Conservation (phyloP, 495 filamentous ascomycete genomes). For the Penicillium egyptiacum region DNA sequence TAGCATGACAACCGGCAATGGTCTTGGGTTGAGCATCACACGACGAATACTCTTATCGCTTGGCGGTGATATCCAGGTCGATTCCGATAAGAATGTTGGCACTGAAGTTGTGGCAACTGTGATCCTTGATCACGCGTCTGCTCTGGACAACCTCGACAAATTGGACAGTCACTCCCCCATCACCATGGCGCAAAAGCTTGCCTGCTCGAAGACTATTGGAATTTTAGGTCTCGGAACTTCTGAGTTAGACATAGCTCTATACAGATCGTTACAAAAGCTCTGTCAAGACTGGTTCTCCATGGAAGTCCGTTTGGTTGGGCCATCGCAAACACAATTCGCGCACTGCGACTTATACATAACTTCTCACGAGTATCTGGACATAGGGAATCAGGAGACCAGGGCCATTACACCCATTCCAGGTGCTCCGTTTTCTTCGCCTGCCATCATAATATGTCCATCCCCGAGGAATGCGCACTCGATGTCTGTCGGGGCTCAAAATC, state of each 20-base stretch:
- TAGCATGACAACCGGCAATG: constrained; percentile 58
- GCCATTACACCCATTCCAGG: not conserved
- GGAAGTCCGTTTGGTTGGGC: constrained; percentile 4
- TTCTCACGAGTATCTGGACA: constrained; percentile 7
- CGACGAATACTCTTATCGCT: constrained; percentile 58
- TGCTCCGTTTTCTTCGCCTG: not conserved
- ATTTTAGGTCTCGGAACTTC: constrained; percentile 12
- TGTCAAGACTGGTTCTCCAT: constrained; percentile 20
- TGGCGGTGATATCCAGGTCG: constrained; percentile 37
- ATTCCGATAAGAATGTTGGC: constrained; percentile 28
- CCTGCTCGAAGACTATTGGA: constrained; percentile 12
- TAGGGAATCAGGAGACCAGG: not conserved
- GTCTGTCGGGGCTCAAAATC: not conserved
- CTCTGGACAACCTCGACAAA: not conserved
- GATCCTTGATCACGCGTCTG: constrained; percentile 20
- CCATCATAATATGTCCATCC: constrained; percentile 10
- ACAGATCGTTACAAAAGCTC: constrained; percentile 14
- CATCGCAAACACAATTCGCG: constrained; percentile 2
- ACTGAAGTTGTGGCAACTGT: constrained; percentile 55
- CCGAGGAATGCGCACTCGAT: constrained; percentile 13
- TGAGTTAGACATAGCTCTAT: constrained; percentile 9
- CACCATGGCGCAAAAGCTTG: not conserved
- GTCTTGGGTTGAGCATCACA: constrained; percentile 64
- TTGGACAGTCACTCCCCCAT: not conserved
- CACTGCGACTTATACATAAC: constrained; percentile 19